Base-by-base conservation (phyloP, 192 early-diverging fungal species). In the Pecoramyces ruminantium region DNA sequence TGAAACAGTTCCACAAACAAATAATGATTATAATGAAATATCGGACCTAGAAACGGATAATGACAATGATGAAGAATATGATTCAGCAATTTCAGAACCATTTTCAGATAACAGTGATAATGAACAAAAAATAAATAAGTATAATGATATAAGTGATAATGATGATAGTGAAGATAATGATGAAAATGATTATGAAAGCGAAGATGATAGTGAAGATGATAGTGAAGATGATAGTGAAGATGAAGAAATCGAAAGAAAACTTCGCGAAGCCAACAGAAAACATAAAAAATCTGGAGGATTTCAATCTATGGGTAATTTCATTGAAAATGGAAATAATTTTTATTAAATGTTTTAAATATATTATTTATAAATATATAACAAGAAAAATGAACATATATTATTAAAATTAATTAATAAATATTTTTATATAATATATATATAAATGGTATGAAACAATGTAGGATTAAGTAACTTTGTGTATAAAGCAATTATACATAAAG, bases 221-320 rank as follows among this genome's bases (percentile, higher is more conserved):
- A 77, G 34, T 14, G 81, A 80, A n/a, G 30, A 42, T 8, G 78
- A 80, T 30, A 42, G 16, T 29, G 29, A 30, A 29, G 29, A 40
- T 18, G 29, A 30, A 29, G 29, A 30, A 38, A 89, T 90, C 84
- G 86, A 86, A 4, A 79, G 82, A 38, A 84, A 88, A n/a, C 84
- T 88, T 38, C 84, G 90, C 77, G 85, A 88, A 21, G 92, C 92
- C 5, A 97, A 97, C 86, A 88, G 94, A 80, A 97, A 96, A 83
- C 93, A 94, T 84, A 95, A 95, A 81, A 99, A 99, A 82, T 97
- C 95, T 0, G 97, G 97, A 34, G 97, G 97, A 29, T 99, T 99
- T 86, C 96, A 98, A 85, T 95, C 95, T 12, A 97, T 99, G 96
- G 97, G 91, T 90, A 83, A 38, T 81, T 39, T n/a, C n/a, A n/a